These are phyloP conservation scores for Eremothecium gossypii DNA, from an alignment of 1,139 yeast genomes.

Conservation along the genomic window DNA sequence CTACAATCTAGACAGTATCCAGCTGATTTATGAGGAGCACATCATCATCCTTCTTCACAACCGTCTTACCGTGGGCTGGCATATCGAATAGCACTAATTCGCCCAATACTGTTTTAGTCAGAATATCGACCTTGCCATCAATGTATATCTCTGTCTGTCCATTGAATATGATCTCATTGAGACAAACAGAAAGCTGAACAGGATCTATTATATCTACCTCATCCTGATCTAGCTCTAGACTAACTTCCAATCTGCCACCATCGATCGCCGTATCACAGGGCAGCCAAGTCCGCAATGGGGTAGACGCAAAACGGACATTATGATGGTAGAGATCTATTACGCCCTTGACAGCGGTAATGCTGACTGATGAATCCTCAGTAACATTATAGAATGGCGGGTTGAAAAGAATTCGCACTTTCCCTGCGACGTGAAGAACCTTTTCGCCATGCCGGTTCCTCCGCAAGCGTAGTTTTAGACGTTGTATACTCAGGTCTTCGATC, in stretches of 20 bases:
- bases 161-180: conserved; percentile 29
- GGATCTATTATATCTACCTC: conserved; percentile 28
- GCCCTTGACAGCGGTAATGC: conserved; percentile 30
- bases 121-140: conserved; percentile 29
- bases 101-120: conserved; percentile 29
- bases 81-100: conserved; percentile 26
- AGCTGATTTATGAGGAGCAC: not conserved
- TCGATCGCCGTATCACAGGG: conserved; percentile 27
- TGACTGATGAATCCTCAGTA: conserved; percentile 17
- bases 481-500: conserved; percentile 29
- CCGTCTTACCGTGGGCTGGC: conserved; percentile 21
- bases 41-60: conserved; percentile 10
- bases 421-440: conserved; percentile 27
- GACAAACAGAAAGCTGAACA: conserved; percentile 29
- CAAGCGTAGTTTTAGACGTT: conserved; percentile 28
- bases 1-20: not conserved
- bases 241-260: conserved; percentile 18
- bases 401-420: conserved; percentile 26
- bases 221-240: conserved; percentile 28
- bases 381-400: conserved; percentile 25
- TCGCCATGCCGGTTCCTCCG: conserved; percentile 20
- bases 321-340: conserved; percentile 29
- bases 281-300: conserved; percentile 33
- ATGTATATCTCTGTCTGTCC: conserved; percentile 30
- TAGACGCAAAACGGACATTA: conserved; percentile 29